Base-by-base conservation (phyloP, 805 yeast species). In the Spathaspora girioi region DNA sequence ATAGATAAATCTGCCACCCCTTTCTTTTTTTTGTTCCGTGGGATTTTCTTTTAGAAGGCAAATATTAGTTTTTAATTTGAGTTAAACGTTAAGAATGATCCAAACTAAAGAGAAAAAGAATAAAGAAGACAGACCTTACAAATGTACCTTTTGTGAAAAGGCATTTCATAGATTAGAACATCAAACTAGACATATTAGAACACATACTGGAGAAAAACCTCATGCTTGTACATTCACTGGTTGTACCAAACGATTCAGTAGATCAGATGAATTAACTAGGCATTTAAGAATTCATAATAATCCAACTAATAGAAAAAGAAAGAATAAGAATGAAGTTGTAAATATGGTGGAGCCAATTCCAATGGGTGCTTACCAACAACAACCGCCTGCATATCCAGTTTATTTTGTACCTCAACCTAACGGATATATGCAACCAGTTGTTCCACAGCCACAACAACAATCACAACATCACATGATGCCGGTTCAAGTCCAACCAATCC, bases 141-240 rank as follows among this genome's bases (percentile, higher is more conserved):
- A 84, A 60, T 90, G 97, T 62, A 85, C 92, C 18, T 75, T 87
- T 60, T 90, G 97, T 68, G 84, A 82, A 47, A 88, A 89, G 70
- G 89, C 96, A 9, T 90, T 90, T 66, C 93, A 89, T 66, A 78
- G 97, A 54, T 73, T 90, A 46, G 97, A 90, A 67, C 97, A 90
- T 67, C 96, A 89, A 64, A 90, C 96, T 11, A 79, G 97, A 58
- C 97, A 90, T 66, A 86, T 91, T 58, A 76, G 97, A 52, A 90
- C 96, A 9, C 97, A 90, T 70, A 90, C 97, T 0, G 97, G 97
- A 46, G 96, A 90, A 66, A 88, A 89, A 65, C 96, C 97, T 2
- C 94, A 88, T 64, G 84, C 82, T 47, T 90, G 97, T 68, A 79
- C 83, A 17, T 89, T 80, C 59, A 91, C 94, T 1, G 89, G 89